Evolutionary conservation across 306 rosid genomes (phyloP).

Genomic region (Psophocarpus tetragonolobus): DNA sequence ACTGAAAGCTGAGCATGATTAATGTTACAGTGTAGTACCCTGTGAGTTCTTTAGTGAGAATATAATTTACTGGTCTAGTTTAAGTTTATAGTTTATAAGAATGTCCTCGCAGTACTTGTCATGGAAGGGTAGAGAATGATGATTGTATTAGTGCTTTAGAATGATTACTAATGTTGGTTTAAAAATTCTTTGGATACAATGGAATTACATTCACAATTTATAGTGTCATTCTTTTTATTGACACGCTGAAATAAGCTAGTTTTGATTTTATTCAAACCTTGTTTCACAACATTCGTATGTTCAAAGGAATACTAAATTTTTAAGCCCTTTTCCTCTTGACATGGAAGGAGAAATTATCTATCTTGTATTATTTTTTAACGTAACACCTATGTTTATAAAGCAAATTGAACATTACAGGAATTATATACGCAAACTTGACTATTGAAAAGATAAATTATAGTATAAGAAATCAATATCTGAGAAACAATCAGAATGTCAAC

Average conservation of each 20-base stretch:
- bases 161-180: background rate
- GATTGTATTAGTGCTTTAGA: conserved; percentile 1
- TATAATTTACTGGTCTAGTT: background rate
- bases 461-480: too few species aligned
- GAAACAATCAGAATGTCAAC: too few species aligned
- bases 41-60: background rate
- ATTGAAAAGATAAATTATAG: too few species aligned
- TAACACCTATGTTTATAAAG: too few species aligned
- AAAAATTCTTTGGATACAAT: background rate
- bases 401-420: too few species aligned
- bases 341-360: too few species aligned
- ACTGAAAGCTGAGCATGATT: conserved; percentile 42
- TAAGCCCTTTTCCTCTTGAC: conserved; percentile 54
- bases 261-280: background rate
- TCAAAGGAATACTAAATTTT: conserved; percentile 51
- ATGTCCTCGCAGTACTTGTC: background rate
- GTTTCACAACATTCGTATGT: background rate
- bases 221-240: background rate
- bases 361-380: too few species aligned
- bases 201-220: background rate
- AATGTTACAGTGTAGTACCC: background rate
- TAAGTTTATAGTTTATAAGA: background rate
- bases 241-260: background rate
- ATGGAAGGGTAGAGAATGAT: background rate
- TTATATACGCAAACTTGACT: too few species aligned